Percentiles rank a stretch among this genome's conserved stretches.
These are phyloP conservation scores for Aspergillus tanneri DNA, from an alignment of 2,329 filamentous ascomycete species.

Conservation along the genomic window DNA sequence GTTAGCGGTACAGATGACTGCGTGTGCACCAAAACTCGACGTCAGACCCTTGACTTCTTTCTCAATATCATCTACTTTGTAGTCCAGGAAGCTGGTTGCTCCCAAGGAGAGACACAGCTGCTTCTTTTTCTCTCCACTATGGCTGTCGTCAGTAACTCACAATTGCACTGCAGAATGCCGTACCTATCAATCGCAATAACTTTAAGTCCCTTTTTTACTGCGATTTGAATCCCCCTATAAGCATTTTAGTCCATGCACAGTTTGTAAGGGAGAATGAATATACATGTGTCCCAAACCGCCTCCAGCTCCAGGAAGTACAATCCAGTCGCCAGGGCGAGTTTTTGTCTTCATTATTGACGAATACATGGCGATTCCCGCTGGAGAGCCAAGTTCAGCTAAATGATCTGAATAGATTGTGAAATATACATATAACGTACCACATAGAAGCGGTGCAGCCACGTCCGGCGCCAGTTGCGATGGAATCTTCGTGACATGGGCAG, in stretches of 20 bases:
- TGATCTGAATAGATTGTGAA: neutral
- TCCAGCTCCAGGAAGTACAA: slow-evolving; percentile 39
- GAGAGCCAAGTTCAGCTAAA: neutral
- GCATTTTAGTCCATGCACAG: neutral
- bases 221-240: slow-evolving; percentile 40
- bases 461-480: slow-evolving; percentile 33
- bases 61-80: slow-evolving; percentile 39
- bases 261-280: neutral
- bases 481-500: slow-evolving; percentile 38
- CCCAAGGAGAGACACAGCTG: slow-evolving; percentile 36
- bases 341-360: slow-evolving; percentile 41
- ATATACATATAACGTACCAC: slow-evolving; percentile 27
- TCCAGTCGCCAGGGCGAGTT: slow-evolving; percentile 35
- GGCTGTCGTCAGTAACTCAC: neutral
- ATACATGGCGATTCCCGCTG: slow-evolving; percentile 42
- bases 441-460: slow-evolving; percentile 38
- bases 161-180: neutral
- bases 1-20: slow-evolving; percentile 49
- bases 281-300: slow-evolving; percentile 44
- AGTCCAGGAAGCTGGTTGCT: slow-evolving; percentile 37
- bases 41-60: slow-evolving; percentile 42
- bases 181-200: slow-evolving; percentile 42
- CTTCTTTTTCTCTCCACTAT: slow-evolving; percentile 35
- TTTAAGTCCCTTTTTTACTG: slow-evolving; percentile 34
- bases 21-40: slow-evolving; percentile 46